These are phyloP conservation scores for Xylaria multiplex DNA, from an alignment of 2,329 filamentous ascomycete genomes.

Conservation along the genomic window DNA sequence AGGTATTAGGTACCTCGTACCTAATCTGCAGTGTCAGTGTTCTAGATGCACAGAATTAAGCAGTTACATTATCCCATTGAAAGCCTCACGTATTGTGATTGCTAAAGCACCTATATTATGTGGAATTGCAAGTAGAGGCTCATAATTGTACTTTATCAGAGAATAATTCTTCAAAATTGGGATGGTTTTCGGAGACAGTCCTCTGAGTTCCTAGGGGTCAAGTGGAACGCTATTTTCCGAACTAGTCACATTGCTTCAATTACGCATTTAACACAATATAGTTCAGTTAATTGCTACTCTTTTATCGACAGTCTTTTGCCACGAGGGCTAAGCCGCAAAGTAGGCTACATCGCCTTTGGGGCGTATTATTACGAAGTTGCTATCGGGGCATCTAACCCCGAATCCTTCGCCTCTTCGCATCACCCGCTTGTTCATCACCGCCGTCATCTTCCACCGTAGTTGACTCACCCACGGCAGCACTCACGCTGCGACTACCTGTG, in stretches of 20 bases:
- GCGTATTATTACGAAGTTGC: background rate
- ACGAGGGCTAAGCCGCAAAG: background rate
- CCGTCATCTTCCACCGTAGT: constrained; percentile 59
- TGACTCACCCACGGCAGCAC: constrained; percentile 54
- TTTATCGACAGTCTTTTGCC: background rate
- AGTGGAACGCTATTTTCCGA: background rate
- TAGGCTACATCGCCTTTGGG: background rate
- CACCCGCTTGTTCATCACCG: constrained; percentile 57
- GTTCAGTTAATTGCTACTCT: constrained; percentile 2
- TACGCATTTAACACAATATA: constrained; percentile 20
- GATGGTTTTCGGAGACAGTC: background rate
- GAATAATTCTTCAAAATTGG: background rate
- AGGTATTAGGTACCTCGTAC: no score
- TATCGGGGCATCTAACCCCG: constrained; percentile 42
- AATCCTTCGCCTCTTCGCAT: constrained; percentile 50
- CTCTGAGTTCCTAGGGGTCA: background rate
- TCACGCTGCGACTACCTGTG: constrained; percentile 47
- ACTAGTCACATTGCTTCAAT: background rate
- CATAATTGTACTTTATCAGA: no score
- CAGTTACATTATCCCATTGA: no score
- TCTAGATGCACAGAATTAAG: no score
- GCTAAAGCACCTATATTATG: background rate
- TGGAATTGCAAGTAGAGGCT: background rate
- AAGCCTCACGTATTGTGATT: background rate
- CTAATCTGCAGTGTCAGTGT: no score